Conservation (phyloP, 2,329 filamentous ascomycete species). For the Fusarium citri region DNA sequence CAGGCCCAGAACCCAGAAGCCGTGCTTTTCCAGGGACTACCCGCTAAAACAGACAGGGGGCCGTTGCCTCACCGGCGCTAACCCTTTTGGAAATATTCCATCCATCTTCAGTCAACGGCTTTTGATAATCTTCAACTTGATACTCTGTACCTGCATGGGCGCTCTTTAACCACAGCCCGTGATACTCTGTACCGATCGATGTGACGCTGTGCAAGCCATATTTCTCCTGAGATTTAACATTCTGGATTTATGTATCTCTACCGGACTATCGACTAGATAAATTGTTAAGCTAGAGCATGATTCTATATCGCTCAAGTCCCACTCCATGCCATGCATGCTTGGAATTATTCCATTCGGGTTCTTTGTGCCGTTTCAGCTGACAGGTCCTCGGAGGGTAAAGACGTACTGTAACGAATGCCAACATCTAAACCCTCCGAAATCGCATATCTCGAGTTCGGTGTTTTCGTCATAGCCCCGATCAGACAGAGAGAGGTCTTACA, state of each 20-base stretch:
- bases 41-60: conserved; percentile 29
- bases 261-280: neutral
- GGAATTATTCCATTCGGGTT: conserved; percentile 3
- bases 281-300: neutral
- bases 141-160: conserved; percentile 19
- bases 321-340: conserved; percentile 10
- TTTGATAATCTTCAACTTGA: conserved; percentile 32
- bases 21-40: conserved; percentile 30
- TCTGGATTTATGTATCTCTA: neutral
- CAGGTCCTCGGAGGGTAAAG: neutral
- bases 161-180: neutral
- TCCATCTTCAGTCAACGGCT: conserved; percentile 9
- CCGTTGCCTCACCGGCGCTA: conserved; percentile 17
- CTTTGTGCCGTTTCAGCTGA: conserved; percentile 17
- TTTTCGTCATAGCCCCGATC: neutral
- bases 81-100: neutral
- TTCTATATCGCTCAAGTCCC: conserved; percentile 26
- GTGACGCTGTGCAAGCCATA: neutral
- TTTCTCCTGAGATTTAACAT: neutral
- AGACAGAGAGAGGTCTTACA: neutral
- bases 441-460: neutral
- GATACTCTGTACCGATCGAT: neutral
- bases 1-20: conserved; percentile 24
- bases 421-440: neutral
- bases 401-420: neutral